These are phyloP conservation scores for Rhodotorula sp. DNA, from an alignment of 1,284 basidiomycete genomes.

Conservation along the genomic window DNA sequence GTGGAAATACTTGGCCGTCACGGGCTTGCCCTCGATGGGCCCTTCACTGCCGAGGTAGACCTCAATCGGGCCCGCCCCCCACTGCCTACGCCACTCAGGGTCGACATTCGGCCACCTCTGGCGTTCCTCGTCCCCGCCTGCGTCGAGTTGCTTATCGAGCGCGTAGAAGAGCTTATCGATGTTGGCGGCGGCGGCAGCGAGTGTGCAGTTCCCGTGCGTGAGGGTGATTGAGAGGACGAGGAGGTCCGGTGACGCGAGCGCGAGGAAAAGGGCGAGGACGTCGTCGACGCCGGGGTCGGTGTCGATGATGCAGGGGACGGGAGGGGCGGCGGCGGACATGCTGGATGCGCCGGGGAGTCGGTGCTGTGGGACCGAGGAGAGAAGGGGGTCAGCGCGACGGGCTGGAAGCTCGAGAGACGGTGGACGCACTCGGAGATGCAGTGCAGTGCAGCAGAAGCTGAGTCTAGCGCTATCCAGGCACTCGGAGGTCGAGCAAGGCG, in stretches of 20 bases:
- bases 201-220: conserved; percentile 52
- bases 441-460: no score
- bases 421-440: not conserved
- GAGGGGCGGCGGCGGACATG: not conserved
- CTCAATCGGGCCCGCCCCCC: conserved; percentile 54
- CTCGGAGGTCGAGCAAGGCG: no score
- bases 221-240: conserved; percentile 60
- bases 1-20: conserved; percentile 80
- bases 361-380: no score
- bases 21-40: conserved; percentile 74
- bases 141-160: conserved; percentile 65
- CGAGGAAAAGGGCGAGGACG: conserved; percentile 65
- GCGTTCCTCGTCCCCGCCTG: conserved; percentile 61
- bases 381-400: not conserved
- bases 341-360: not conserved
- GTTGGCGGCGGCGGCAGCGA: conserved; percentile 60
- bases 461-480: no score
- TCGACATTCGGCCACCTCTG: conserved; percentile 65
- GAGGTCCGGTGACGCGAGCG: conserved; percentile 61
- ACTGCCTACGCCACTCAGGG: conserved; percentile 20
- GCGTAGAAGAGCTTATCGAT: conserved; percentile 75
- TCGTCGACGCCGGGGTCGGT: conserved; percentile 78
- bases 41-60: conserved; percentile 59
- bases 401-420: not conserved
- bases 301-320: conserved; percentile 24